Evolutionary conservation across 345 rosid species (phyloP), one percentile per base, ranked within the genome.

Genomic region (Eucalyptus tenuipes): DNA sequence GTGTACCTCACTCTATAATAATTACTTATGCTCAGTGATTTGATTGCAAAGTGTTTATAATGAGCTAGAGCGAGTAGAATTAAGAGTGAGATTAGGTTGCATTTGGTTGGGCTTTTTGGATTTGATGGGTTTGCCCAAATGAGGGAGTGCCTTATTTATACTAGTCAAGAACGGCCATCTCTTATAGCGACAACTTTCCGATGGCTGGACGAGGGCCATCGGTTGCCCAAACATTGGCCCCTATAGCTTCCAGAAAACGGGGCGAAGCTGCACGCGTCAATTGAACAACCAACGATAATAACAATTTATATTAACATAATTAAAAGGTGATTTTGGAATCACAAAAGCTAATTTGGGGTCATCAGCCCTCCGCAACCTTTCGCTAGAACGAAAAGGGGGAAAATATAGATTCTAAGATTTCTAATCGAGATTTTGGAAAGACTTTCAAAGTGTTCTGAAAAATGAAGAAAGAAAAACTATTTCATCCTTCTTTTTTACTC

Each of bases 201-300:
- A 61, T 13, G 33, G 31, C 68, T 27, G 15, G 27, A 55, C 29
- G 61, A 55, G 29, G 13, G 29, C 61, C 61, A 55, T 55, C 29
- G 61, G 29, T 24, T 24, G 61, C 29, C 61, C 61, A 55, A 55
- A 55, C 13, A 55, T 22, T 22, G 0, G 61, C 61, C 61, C 68
- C 75, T 7, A 14, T 14, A 64, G 75, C 75, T 64, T 64, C 0
- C 0, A 64, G 0, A n/a, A 64, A n/a, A n/a, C 0, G 37, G 17
- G 37, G 16, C 40, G 16, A 64, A 64, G 33, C 75, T n/a, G 17
- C 16, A 64, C 10, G 0, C 14, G 10, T n/a, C 75, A 64, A 15
- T 64, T 64, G 20, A 64, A 24, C 29, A 64, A n/a, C 8, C 0
- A 13, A 61, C 15, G 13, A 11, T 4, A 64, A 31, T 8, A 16